phyloP scores from a whole-genome alignment of 352 stramenopile genomes.

The Pythium guiyangense region DNA sequence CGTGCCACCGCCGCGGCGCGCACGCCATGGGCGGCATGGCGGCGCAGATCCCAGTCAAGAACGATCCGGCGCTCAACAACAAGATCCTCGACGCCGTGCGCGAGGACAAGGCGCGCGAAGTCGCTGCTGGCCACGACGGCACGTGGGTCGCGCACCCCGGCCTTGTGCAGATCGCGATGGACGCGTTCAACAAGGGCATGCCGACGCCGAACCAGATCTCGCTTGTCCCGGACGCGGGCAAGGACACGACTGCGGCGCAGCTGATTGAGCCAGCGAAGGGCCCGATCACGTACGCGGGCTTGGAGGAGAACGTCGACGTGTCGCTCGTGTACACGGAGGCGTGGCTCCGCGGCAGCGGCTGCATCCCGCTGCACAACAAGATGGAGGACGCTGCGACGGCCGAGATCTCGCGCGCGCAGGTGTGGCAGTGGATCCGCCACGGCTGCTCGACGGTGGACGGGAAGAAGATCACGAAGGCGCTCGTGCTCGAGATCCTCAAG shows the following conservation, averaged over 20 bases:
- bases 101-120: constrained; percentile 90
- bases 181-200: constrained; percentile 95
- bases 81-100: constrained; percentile 87
- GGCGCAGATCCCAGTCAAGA: constrained; percentile 95
- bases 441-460: constrained; percentile 61
- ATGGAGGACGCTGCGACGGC: constrained; percentile 95
- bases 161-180: constrained; percentile 89
- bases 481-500: constrained; percentile 58
- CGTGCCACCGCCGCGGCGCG: constrained; percentile 93
- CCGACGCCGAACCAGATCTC: constrained; percentile 89
- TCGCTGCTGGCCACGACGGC: constrained; percentile 91
- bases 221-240: constrained; percentile 45
- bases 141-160: constrained; percentile 96
- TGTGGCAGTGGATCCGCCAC: constrained; percentile 92
- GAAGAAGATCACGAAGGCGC: constrained; percentile 57
- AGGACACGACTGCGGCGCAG: constrained; percentile 51
- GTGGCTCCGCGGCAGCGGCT: constrained; percentile 91
- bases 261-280: constrained; percentile 59
- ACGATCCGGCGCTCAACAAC: constrained; percentile 86
- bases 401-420: constrained; percentile 92
- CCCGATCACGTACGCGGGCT: constrained; percentile 77
- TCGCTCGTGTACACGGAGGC: constrained; percentile 93
- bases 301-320: constrained; percentile 91
- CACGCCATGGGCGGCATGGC: constrained; percentile 97
- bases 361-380: constrained; percentile 93